phyloP scores from a whole-genome alignment of 441 rosid species.

The Brassica hybrid region DNA sequence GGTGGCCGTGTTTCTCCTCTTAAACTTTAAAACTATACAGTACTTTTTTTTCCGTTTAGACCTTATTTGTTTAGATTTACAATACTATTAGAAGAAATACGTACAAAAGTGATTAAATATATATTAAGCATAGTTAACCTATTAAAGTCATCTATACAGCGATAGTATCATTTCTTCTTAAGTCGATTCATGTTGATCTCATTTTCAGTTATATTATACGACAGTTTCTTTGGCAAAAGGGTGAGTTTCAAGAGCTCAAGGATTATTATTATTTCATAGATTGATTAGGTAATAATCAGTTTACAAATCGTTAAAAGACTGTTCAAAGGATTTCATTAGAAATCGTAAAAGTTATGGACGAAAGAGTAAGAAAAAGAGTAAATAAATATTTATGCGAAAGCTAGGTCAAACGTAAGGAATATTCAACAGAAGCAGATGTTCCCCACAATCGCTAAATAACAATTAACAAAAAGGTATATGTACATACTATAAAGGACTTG shows the following conservation, averaged over 20 bases:
- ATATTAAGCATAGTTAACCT: not conserved
- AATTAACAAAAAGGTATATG: slow-evolving; percentile 10
- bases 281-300: not conserved
- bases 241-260: not conserved
- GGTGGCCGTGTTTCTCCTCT: slow-evolving; percentile 9
- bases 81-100: not conserved
- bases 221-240: not conserved
- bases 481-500: slow-evolving; percentile 16
- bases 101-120: not conserved
- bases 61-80: not conserved
- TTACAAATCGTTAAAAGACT: not conserved
- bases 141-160: not conserved
- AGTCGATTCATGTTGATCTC: no score
- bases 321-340: not conserved
- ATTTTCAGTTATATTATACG: no score
- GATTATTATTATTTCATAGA: not conserved
- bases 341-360: not conserved
- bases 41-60: not conserved
- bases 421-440: slow-evolving; percentile 27
- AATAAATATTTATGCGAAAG: not conserved
- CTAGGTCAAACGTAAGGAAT: slow-evolving; percentile 3
- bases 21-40: not conserved
- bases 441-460: slow-evolving; percentile 4
- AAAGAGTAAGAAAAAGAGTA: not conserved
- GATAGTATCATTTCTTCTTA: not conserved